Base-by-base conservation (phyloP, 768 basidiomycete species). In the Rhodosporidiobolus odoratus region DNA sequence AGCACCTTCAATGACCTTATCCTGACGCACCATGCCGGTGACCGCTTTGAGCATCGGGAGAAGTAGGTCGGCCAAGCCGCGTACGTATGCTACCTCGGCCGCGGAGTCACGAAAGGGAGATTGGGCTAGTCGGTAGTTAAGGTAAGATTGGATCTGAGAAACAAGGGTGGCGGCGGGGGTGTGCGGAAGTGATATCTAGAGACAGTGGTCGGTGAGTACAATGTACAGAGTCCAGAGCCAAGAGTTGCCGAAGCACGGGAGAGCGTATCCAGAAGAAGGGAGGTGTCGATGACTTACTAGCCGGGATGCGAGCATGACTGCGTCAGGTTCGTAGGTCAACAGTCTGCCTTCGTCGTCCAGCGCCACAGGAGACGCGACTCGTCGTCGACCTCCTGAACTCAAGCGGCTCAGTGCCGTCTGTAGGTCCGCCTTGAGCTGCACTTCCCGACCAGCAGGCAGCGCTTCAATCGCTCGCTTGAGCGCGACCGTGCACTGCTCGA, bases 81-180 rank as follows among this genome's bases (percentile, higher is more conserved):
- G 5, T 10, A 21, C 21, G 17, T 27, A 7, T 7, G 54, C 56
- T 4, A 38, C 35, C 0, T 10, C 17, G 8, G 35, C 5, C 1
- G 43, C 58, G 15, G 57, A 40, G 2, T 15, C 27, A 1, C 37
- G 56, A 4, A 60, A 38, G 1, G 58, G 27, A 0, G 61, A 43
- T 23, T 62, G 65, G 10, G 35, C 37, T 35, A 48, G 40, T 12
- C 73, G 65, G 37, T 38, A 62, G 0, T 23, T 7, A 25, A 70
- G 35, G 4, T 67, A 30, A 4, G 68, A 35, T 1, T 25, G 3
- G 47, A 70, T 25, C 7, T 32, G 37, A 21, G 40, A 34, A 8
- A 1, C 7, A 7, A 35, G 27, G 2, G 2, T 25, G 15, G 40
- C 25, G 16, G 19, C 2, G 0, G 52, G 41, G 13, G 19, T 40